These are phyloP conservation scores for Euphorbia peplus DNA, from an alignment of 345 rosid genomes.

Conservation along the genomic window DNA sequence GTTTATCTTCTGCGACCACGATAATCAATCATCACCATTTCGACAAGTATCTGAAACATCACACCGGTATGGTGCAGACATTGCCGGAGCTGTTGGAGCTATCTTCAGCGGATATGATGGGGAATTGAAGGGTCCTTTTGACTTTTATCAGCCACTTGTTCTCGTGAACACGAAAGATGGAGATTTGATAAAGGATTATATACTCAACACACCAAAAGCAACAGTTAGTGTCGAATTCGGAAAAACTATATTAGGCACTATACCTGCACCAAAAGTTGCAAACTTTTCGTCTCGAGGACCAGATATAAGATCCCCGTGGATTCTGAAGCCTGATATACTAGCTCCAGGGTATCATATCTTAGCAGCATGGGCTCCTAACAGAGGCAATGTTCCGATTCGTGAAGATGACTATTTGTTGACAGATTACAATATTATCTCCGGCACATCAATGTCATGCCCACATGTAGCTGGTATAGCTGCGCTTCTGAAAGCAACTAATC, in stretches of 20 bases:
- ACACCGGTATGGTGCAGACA: conserved; percentile 9
- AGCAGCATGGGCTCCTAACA: conserved; percentile 45
- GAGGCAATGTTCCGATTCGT: conserved; percentile 23
- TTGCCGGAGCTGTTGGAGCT: conserved; percentile 35
- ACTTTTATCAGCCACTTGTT: conserved; percentile 32
- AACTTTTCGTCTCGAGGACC: conserved; percentile 45
- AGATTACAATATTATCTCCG: conserved; percentile 30
- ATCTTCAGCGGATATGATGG: conserved; percentile 28
- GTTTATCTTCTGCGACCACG: conserved; percentile 38
- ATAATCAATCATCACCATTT: neutral
- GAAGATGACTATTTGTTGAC: conserved; percentile 32
- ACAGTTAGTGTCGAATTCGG: conserved; percentile 30
- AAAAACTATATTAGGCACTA: conserved; percentile 27
- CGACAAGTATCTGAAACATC: conserved; percentile 14
- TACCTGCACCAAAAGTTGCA: conserved; percentile 46
- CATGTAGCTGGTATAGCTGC: conserved; percentile 40
- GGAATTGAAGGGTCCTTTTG: conserved; percentile 4
- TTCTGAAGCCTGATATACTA: conserved; percentile 47
- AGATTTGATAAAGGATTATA: conserved; percentile 27
- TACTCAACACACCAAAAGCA: conserved; percentile 18
- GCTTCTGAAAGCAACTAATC: conserved; percentile 36
- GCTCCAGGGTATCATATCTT: conserved; percentile 46
- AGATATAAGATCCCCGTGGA: conserved; percentile 34
- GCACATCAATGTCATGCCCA: conserved; percentile 54
- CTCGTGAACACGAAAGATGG: conserved; percentile 23